Conservation (phyloP, 805 yeast species). For the Blastobotrys robertii region DNA sequence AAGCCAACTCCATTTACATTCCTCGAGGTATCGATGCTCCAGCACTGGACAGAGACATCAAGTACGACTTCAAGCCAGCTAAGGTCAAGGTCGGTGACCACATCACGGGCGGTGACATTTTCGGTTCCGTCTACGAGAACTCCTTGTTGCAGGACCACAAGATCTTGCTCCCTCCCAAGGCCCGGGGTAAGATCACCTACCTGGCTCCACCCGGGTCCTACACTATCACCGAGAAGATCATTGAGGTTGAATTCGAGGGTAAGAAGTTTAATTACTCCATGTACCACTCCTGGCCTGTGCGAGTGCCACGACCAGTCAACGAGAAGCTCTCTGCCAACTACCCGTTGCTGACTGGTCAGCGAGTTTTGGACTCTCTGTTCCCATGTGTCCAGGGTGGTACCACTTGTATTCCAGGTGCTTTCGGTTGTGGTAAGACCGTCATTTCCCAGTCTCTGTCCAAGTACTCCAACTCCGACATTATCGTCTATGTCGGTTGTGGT, state of each 20-base stretch:
- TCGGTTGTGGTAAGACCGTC: constrained; percentile 98
- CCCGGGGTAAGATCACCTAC: constrained; percentile 91
- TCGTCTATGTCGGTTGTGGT: constrained; percentile 92
- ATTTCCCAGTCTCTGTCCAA: constrained; percentile 96
- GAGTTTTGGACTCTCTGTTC: constrained; percentile 94
- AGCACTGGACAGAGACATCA: constrained; percentile 71
- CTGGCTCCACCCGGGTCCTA: constrained; percentile 88
- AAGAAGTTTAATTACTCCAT: constrained; percentile 68
- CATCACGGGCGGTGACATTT: constrained; percentile 95
- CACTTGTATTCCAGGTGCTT: constrained; percentile 99
- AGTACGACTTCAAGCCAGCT: constrained; percentile 83
- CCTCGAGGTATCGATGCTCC: constrained; percentile 99
- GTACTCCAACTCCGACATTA: constrained; percentile 94
- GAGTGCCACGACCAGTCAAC: constrained; percentile 98
- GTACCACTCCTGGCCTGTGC: constrained; percentile 99
- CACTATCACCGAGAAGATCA: constrained; percentile 76
- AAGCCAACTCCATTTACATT: constrained; percentile 84
- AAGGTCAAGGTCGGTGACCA: constrained; percentile 85
- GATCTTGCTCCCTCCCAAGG: constrained; percentile 94
- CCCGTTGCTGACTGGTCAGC: constrained; percentile 96
- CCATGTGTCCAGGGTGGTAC: constrained; percentile 99
- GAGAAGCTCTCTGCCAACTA: constrained; percentile 87
- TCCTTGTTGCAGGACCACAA: constrained; percentile 88
- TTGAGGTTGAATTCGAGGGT: constrained; percentile 95
- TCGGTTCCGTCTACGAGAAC: constrained; percentile 89